Percentiles rank a stretch among this genome's conserved stretches.
Conservation (phyloP, 2,329 filamentous ascomycete species). For the Ophiognomonia clavigignenti-juglandacearum region DNA sequence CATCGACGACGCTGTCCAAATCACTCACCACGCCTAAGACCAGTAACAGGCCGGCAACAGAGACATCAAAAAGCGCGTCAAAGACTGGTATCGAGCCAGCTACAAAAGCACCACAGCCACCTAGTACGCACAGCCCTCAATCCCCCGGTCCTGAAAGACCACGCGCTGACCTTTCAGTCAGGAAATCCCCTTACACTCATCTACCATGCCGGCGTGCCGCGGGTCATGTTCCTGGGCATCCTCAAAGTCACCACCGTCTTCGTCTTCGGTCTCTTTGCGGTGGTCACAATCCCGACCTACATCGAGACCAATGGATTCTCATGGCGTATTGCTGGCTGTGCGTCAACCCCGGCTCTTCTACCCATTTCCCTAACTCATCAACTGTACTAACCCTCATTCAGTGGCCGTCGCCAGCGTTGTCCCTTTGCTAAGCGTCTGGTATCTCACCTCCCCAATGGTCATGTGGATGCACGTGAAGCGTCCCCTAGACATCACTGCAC, state of each 20-base stretch:
- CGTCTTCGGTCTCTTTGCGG: conserved; percentile 59
- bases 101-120: neutral
- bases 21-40: neutral
- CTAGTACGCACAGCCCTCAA: neutral
- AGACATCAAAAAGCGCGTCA: neutral
- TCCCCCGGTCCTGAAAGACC: neutral
- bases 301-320: conserved; percentile 35
- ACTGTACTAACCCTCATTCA: conserved; percentile 23
- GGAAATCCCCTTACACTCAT: conserved; percentile 48
- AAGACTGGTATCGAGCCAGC: neutral
- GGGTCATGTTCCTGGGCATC: conserved; percentile 63
- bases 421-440: conserved; percentile 61
- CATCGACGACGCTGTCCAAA: conserved; percentile 5
- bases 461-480: conserved; percentile 66
- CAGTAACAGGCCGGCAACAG: neutral
- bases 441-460: conserved; percentile 65
- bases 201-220: conserved; percentile 68
- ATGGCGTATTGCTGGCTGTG: conserved; percentile 32
- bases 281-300: conserved; percentile 59
- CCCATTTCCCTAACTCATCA: neutral
- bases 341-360: conserved; percentile 17
- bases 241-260: conserved; percentile 69
- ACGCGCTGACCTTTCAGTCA: neutral
- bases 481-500: conserved; percentile 58
- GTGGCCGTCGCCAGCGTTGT: conserved; percentile 56